Conservation (phyloP, 768 basidiomycete genomes). For the Leccinum boreale region DNA sequence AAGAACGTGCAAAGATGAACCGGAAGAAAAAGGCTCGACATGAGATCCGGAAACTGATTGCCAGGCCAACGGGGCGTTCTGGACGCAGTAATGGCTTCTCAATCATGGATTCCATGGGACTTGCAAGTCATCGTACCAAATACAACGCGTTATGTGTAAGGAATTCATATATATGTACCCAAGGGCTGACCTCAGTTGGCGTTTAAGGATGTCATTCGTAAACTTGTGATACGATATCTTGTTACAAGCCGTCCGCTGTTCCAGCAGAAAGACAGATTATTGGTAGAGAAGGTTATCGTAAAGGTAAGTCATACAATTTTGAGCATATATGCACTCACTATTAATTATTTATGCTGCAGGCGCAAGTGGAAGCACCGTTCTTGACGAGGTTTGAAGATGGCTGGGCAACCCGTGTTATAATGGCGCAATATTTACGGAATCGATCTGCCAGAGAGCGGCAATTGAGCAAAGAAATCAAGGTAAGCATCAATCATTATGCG, state of each 20-base stretch:
- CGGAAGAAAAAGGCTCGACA: too few relatives aligned
- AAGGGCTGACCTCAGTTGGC: too few relatives aligned
- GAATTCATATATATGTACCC: too few relatives aligned
- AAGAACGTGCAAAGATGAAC: too few relatives aligned
- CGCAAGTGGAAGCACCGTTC: neutral
- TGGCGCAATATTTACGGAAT: neutral
- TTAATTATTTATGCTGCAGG: neutral
- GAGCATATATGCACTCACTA: neutral
- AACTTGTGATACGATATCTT: neutral
- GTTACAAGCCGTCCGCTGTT: neutral
- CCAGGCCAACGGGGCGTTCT: too few relatives aligned
- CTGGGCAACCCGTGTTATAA: neutral
- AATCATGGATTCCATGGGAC: too few relatives aligned
- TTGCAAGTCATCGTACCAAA: too few relatives aligned
- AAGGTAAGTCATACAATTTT: neutral
- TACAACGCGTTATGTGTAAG: too few relatives aligned
- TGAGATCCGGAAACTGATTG: too few relatives aligned
- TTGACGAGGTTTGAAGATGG: neutral
- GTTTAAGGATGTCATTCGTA: neutral
- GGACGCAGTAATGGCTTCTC: too few relatives aligned
- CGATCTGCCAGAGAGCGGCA: neutral
- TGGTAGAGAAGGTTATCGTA: neutral
- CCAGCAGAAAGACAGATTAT: neutral
- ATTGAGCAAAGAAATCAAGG: neutral
- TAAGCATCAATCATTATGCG: neutral